A percentile compares a stretch with the other conserved stretches of the same genome.
Evolutionary conservation across 306 rosid species (phyloP).

Genomic region (Arachis stenosperma): DNA sequence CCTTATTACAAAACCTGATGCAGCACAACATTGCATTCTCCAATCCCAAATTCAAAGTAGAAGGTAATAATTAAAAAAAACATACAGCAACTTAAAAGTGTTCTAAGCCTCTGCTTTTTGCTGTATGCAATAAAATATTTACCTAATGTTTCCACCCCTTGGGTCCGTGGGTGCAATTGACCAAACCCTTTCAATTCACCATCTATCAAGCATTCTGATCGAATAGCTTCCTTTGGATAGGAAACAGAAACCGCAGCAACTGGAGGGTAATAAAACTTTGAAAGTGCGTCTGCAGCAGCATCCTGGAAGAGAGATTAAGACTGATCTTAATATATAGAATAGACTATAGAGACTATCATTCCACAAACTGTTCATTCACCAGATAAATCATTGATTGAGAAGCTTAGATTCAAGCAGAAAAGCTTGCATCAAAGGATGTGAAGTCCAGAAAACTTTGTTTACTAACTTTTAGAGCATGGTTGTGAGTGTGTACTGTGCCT

Average conservation of each 20-base stretch:
- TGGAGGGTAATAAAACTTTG: constrained; percentile 90
- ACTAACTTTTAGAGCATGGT: background rate
- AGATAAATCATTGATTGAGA: constrained; percentile 25
- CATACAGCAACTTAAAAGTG: constrained; percentile 3
- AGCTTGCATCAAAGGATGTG: constrained; percentile 6
- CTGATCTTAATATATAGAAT: constrained; percentile 3
- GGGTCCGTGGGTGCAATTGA: constrained; percentile 96
- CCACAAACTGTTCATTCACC: constrained; percentile 15
- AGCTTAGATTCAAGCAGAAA: constrained; percentile 30
- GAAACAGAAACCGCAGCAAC: constrained; percentile 93
- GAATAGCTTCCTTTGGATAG: constrained; percentile 95
- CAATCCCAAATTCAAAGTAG: constrained; percentile 17
- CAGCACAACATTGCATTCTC: constrained; percentile 27
- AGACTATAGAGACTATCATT: constrained; percentile 3
- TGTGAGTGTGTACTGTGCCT: background rate
- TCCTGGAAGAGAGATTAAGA: constrained; percentile 56
- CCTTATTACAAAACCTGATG: constrained; percentile 37
- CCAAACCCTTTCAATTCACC: constrained; percentile 94
- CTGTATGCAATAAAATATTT: constrained; percentile 22
- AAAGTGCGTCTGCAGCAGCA: constrained; percentile 85
- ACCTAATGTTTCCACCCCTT: constrained; percentile 97
- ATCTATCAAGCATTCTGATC: constrained; percentile 77
- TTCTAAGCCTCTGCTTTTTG: constrained; percentile 19
- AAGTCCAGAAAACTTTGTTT: constrained; percentile 12
- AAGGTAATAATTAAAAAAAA: constrained; percentile 24